Percentiles rank a stretch among this genome's conserved stretches.
These are phyloP conservation scores for Lentinula novae-zelandiae DNA, from an alignment of 1,284 basidiomycete genomes.

Conservation along the genomic window DNA sequence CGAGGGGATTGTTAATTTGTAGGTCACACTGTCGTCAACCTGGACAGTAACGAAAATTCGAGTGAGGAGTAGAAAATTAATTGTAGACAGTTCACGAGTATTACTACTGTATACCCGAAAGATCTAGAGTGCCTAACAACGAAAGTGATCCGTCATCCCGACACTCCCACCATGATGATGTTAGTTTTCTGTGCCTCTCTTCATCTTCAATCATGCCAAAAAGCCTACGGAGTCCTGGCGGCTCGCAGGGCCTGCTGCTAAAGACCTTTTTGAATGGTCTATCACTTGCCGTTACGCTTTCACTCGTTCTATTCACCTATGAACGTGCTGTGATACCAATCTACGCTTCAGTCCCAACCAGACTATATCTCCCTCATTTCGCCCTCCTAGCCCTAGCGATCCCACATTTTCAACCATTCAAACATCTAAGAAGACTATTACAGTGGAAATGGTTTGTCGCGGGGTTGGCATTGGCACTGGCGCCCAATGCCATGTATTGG, in stretches of 20 bases:
- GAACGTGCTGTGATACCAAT: slow-evolving; percentile 52
- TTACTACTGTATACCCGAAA: background rate
- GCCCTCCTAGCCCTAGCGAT: slow-evolving; percentile 33
- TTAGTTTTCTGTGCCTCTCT: background rate
- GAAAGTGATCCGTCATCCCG: background rate
- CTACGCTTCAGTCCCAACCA: slow-evolving; percentile 52
- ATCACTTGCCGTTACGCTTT: slow-evolving; percentile 25
- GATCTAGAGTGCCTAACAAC: background rate
- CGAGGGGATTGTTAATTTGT: slow-evolving; percentile 17
- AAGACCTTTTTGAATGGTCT: background rate
- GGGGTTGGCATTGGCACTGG: slow-evolving; percentile 43
- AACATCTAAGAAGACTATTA: slow-evolving; percentile 10
- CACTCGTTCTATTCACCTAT: slow-evolving; percentile 51
- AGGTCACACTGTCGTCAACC: slow-evolving; percentile 10
- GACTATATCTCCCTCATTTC: slow-evolving; percentile 41
- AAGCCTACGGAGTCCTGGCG: background rate
- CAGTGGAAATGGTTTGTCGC: slow-evolving; percentile 32
- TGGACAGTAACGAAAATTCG: background rate
- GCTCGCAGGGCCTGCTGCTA: background rate
- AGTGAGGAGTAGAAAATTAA: background rate
- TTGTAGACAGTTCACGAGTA: background rate
- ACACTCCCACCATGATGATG: background rate
- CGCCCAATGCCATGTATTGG: slow-evolving; percentile 64
- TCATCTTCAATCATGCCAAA: background rate
- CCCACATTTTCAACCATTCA: slow-evolving; percentile 29